phyloP scores from a whole-genome alignment of 805 yeast species.

The Clavispora vitiphila region DNA sequence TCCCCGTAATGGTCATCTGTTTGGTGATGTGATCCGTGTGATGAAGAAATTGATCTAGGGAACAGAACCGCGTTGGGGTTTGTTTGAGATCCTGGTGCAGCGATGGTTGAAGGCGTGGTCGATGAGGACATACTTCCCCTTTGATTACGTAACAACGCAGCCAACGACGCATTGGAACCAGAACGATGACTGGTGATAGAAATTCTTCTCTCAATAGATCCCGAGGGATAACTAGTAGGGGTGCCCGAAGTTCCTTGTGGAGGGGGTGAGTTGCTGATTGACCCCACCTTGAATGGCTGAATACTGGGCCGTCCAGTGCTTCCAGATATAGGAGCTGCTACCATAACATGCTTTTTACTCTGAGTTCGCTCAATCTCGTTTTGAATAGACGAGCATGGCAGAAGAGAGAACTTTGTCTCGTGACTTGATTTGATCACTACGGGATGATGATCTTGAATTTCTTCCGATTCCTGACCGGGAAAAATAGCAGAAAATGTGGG shows the following conservation, averaged over 20 bases:
- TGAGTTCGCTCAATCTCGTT: background rate
- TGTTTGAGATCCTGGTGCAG: constrained; percentile 13
- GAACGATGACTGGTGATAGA: constrained; percentile 44
- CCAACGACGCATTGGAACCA: constrained; percentile 49
- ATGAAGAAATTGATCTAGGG: constrained; percentile 36
- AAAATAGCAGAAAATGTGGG: background rate
- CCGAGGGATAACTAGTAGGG: constrained; percentile 9
- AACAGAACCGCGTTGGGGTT: constrained; percentile 17
- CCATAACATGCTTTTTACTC: background rate
- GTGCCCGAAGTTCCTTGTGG: constrained; percentile 16
- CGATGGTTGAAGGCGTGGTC: constrained; percentile 22
- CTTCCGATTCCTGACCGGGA: background rate
- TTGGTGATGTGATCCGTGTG: constrained; percentile 33
- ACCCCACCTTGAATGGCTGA: constrained; percentile 62
- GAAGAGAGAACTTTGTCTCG: background rate
- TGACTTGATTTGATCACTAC: background rate
- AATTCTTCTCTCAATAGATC: constrained; percentile 33
- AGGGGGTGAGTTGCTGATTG: constrained; percentile 43
- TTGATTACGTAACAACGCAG: constrained; percentile 48
- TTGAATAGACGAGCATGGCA: background rate
- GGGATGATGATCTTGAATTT: background rate
- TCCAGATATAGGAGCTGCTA: background rate
- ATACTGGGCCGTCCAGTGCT: constrained; percentile 27
- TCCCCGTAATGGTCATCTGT: constrained; percentile 25
- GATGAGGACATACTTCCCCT: constrained; percentile 41